Percentiles rank a stretch among this genome's conserved stretches.
phyloP scores from a whole-genome alignment of 2,329 filamentous ascomycete genomes.

The Talaromyces funiculosus region DNA sequence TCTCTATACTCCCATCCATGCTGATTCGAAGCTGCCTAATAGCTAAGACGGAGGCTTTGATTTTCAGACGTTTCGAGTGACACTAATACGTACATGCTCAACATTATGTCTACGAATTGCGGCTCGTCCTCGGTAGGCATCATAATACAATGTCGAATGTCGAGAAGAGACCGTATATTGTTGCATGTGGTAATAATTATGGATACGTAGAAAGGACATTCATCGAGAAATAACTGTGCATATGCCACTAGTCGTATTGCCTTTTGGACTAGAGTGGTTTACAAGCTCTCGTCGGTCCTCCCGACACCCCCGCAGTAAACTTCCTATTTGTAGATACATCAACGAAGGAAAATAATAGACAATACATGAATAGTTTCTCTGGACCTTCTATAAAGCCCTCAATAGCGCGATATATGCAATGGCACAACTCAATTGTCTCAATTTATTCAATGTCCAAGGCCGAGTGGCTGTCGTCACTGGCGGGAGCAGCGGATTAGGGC shows the following conservation, averaged over 20 bases:
- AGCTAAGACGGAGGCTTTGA: neutral
- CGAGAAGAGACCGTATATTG: neutral
- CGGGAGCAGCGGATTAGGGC: slow-evolving; percentile 41
- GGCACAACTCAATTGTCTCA: slow-evolving; percentile 13
- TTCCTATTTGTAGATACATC: neutral
- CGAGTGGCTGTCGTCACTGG: slow-evolving; percentile 43
- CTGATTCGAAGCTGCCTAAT: neutral
- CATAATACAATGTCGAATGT: neutral
- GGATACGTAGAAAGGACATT: neutral
- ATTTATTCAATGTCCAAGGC: slow-evolving; percentile 35
- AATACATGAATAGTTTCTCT: neutral
- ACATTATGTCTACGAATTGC: neutral
- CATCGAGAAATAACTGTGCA: neutral
- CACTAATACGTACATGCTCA: too few species aligned
- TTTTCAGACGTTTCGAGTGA: too few species aligned
- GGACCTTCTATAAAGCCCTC: too few species aligned
- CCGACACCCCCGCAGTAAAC: neutral
- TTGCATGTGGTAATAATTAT: neutral
- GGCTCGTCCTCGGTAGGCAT: neutral
- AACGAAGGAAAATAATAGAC: neutral
- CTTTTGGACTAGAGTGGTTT: neutral
- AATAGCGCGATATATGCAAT: neutral
- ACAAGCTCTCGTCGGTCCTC: neutral
- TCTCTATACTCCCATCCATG: neutral
- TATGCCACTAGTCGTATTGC: neutral